These are phyloP conservation scores for Inga oerstediana DNA, from an alignment of 306 rosid genomes.

Conservation along the genomic window DNA sequence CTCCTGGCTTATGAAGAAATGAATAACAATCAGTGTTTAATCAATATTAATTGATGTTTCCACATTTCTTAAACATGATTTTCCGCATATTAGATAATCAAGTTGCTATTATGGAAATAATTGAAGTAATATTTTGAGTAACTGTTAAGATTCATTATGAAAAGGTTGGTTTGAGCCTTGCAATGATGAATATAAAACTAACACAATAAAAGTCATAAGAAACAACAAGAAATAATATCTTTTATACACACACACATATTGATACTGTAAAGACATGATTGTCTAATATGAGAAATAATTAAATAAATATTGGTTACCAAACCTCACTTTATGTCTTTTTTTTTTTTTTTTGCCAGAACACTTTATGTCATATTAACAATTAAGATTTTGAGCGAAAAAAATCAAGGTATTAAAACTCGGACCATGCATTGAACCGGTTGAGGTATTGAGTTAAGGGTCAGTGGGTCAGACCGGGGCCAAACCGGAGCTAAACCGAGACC, in stretches of 20 bases:
- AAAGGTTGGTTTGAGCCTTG: slow-evolving; percentile 26
- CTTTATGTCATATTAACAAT: slow-evolving; percentile 8
- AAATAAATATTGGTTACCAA: slow-evolving; percentile 23
- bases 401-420: not conserved
- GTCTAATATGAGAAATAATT: slow-evolving; percentile 1
- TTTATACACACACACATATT: not conserved
- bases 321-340: not conserved
- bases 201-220: not conserved
- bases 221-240: slow-evolving; percentile 14
- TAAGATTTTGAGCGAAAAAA: not conserved
- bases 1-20: not conserved
- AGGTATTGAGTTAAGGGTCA: no score
- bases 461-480: no score
- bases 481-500: no score
- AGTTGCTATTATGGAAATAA: slow-evolving; percentile 12
- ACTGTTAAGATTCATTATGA: slow-evolving; percentile 39
- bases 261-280: not conserved
- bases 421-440: no score
- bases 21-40: not conserved
- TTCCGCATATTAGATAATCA: not conserved
- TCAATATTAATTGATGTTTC: not conserved
- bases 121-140: slow-evolving; percentile 40
- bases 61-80: not conserved
- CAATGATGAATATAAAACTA: slow-evolving; percentile 36
- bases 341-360: not conserved